Base-by-base conservation (phyloP, 805 yeast species). In the Novakomyces olei region DNA sequence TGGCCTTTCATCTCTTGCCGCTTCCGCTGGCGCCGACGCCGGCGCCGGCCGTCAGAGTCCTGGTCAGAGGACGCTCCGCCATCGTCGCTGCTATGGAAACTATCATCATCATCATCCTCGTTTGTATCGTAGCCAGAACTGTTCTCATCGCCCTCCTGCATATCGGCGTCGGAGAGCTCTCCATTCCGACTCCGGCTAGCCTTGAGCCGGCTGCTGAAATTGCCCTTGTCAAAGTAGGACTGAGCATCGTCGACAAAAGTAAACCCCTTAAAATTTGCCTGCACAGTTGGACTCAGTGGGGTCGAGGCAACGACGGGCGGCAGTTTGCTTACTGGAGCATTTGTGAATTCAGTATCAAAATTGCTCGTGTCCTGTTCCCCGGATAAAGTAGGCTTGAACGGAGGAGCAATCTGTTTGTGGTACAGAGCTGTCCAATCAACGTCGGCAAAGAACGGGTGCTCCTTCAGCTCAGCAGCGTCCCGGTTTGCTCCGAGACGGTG, bases 331-430 rank as follows among this genome's bases (percentile, higher is more conserved):
- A 94, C 80, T 12, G 91, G 73, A 27, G 92, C 79, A 44, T 72
- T 74, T 15, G 98, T 88, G 55, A 88, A 88, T 54, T 88, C 96
- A 4, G 98, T 96, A 50, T 88, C 98, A 54, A 88, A 88, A 54
- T 88, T 88, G 3, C 93, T 78, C 2, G 94, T 85, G 53, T 88
- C 98, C 2, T 88, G 71, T 49, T 88, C 98, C 26, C 79, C 72
- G 6, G 74, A 58, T 41, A 88, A 88, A 65, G 46, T 85, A 96
- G 36, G 65, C 62, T 56, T 80, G 60, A 80, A 85, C 2, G 98
- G 98, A 17, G 98, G 98, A 27, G 93, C 91, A 6, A 85, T 68
- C 46, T 73, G 75, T 58, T 81, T 85, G 42, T 68, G 64, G 41
- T 63, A 63, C 39, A 88, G 60, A 31, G 72, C 58, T 19, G 67